Evolutionary conservation across 1,284 basidiomycete genomes (phyloP), one percentile per base, ranked within the genome.

Genomic region (Fomitiporia mediterranea): DNA sequence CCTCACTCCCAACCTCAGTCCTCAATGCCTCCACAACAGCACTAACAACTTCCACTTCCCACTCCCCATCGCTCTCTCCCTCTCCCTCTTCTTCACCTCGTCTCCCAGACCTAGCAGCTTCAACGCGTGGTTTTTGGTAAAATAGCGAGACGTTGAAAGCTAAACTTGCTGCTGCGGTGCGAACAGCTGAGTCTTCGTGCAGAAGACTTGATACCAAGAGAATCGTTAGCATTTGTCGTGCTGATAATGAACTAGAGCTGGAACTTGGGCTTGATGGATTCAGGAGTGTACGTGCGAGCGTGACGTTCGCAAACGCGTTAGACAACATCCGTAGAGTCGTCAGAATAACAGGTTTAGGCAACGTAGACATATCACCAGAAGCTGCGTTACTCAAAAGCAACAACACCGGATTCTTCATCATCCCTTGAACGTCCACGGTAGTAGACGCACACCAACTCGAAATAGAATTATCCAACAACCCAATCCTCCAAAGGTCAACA

Each of bases 401-500:
- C 68, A 0, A 69, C 48, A 35, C 65, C 63, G 11, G 57, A 34
- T 49, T 48, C 68, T 64, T 4, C 4, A 70, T 38, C 15, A 64
- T 64, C 4, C 82, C 65, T 0, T 75, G 74, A 40, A 77, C 72
- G 0, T 70, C 64, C 1, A 68, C 61, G 6, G 68, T 63, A 4
- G 68, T 62, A 15, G 62, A 56, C 2, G 80, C 72, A 39, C 74
- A 74, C 76, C 80, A 82, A 0, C 73, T 69, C 0, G 80, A 76
- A 6, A 87, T 75, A 0, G 73, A 66, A 0, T 77, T 72, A 66
- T 91, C 83, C 27, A 93, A 76, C 6, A 91, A 68, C 0, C 84
- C 87, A 0, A 95, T 75, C 1, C 92, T 79, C 89, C 90, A 94
- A 57, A 94, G 75, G 65, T 95, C 93, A 7, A 86, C 79, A 1